Evolutionary conservation across 257 asterid genomes (phyloP).

Genomic region (Henckelia pumila): DNA sequence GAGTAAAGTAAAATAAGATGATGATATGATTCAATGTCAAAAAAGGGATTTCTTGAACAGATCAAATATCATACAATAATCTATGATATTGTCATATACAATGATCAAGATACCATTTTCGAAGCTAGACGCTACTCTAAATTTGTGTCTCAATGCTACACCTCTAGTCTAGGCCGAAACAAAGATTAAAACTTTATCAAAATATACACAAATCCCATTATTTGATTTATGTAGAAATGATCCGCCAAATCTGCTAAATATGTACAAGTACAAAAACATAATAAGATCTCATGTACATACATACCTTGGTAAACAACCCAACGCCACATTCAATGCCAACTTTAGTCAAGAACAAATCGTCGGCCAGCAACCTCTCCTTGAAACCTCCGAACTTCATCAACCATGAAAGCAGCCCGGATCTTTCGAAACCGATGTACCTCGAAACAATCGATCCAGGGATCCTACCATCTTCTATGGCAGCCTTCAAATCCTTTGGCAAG

Average conservation of each 20-base stretch:
- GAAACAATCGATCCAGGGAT: slow-evolving; percentile 65
- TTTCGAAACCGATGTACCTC: slow-evolving; percentile 70
- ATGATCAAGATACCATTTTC: background rate
- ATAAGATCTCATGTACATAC: no score
- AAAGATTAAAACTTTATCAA: background rate
- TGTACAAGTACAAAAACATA: no score
- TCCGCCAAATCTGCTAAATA: no score
- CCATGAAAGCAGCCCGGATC: slow-evolving; percentile 63
- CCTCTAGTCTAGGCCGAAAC: background rate
- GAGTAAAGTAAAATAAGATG: background rate
- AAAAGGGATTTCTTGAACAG: background rate
- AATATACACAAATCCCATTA: no score
- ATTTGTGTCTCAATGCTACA: background rate
- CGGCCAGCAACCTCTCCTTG: slow-evolving; percentile 93
- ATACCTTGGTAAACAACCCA: slow-evolving; percentile 93
- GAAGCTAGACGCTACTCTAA: background rate
- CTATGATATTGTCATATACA: background rate
- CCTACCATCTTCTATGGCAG: slow-evolving; percentile 69
- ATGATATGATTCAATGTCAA: background rate
- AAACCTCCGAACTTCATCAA: slow-evolving; percentile 75
- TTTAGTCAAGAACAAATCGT: slow-evolving; percentile 88
- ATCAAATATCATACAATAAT: background rate
- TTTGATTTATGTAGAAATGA: no score
- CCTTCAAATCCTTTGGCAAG: slow-evolving; percentile 77
- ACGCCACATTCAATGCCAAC: slow-evolving; percentile 90